A percentile compares a stretch with the other conserved stretches of the same genome.
These are phyloP conservation scores for Fusarium graminum DNA, from an alignment of 2,329 filamentous ascomycete species.

Conservation along the genomic window DNA sequence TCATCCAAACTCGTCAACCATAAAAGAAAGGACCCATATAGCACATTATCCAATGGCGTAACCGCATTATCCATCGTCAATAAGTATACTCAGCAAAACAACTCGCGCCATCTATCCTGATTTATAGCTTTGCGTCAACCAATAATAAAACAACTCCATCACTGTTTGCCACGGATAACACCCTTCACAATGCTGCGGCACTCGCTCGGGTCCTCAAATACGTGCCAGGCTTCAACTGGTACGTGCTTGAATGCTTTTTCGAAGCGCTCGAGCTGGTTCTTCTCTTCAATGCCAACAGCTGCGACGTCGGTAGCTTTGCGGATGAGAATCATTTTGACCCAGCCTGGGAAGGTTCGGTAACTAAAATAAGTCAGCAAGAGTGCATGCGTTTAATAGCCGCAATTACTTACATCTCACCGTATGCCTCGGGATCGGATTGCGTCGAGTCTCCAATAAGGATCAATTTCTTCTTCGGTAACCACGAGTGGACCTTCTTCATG, in stretches of 20 bases:
- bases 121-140: background rate
- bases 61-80: constrained; percentile 2
- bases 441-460: constrained; percentile 92
- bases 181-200: constrained; percentile 57
- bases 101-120: background rate
- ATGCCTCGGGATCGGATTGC: constrained; percentile 90
- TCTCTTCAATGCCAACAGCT: constrained; percentile 75
- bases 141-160: background rate
- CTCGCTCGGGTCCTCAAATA: constrained; percentile 84
- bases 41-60: background rate
- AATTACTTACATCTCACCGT: constrained; percentile 77
- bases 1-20: background rate
- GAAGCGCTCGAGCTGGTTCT: constrained; percentile 81
- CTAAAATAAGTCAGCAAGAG: constrained; percentile 52
- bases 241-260: constrained; percentile 84
- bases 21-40: background rate
- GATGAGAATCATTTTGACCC: constrained; percentile 88
- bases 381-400: accelerated
- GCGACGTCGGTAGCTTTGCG: constrained; percentile 84
- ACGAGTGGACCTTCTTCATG: constrained; percentile 81
- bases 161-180: constrained; percentile 36
- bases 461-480: constrained; percentile 83
- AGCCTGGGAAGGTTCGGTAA: constrained; percentile 75
- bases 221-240: constrained; percentile 78
- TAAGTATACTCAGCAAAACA: constrained; percentile 3